Evolutionary conservation across 768 basidiomycete genomes (phyloP), one percentile per base, ranked within the genome.

Genomic region (Auricularia sp.): DNA sequence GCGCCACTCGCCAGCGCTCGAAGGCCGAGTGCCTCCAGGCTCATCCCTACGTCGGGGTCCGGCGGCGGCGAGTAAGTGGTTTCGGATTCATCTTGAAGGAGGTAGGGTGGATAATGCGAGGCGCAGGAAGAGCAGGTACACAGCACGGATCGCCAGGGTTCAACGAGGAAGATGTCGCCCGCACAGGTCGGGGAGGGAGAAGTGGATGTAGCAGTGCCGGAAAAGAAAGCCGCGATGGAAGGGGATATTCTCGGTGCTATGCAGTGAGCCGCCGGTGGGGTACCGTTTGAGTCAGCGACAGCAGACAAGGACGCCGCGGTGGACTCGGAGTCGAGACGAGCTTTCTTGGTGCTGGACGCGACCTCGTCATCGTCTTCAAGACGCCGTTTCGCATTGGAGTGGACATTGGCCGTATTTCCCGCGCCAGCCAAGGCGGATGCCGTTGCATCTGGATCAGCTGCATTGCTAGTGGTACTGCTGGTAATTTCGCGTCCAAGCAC

Each of bases 1-100:
- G 21, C 47, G 36, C 35, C 36, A 61, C 83, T 80, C 63, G 81
- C 78, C 8, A 93, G 75, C 1, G 91, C 91, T 61, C 91, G 87
- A 78, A 91, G 80, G 11, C 91, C 91, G 4, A 93, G 81, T 71
- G 91, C 90, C 72, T 93, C 91, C 39, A 93, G 75, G 18, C 91
- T 89, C 61, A 91, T 76, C 33, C 84, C 85, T 66, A 86, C 90
- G 71, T 93, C 91, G 10, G 91, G 91, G 73, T 93, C 91, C 70
- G 90, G 86, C 3, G 91, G 91, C 1, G 88, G 90, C 71, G 91
- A 88, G 66, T 90, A 93, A 0, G 87, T 90, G 51, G 90, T 89
- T 67, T 93, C 91, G 51, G 90, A 89, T 67, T 93, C 91, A 72
- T 89, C 88, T 67, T 88, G 80, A 11, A 90, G 73, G 29, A 93